A percentile compares a stretch with the other conserved stretches of the same genome.
These are phyloP conservation scores for Ramaria rubella DNA, from an alignment of 768 basidiomycete species.

Conservation along the genomic window DNA sequence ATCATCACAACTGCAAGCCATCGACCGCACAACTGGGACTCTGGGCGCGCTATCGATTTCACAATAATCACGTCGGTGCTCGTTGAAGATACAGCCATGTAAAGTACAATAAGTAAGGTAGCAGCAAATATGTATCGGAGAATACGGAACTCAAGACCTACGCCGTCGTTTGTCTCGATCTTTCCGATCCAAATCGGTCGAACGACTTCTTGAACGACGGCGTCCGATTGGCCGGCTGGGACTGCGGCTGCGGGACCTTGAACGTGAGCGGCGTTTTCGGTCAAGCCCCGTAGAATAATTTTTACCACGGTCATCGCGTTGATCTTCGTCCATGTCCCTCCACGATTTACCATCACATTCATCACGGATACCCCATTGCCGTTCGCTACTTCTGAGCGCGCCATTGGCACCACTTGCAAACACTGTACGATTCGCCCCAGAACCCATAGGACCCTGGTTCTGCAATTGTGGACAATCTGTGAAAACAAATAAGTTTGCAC, in stretches of 20 bases:
- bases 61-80: no score
- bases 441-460: conserved; percentile 23
- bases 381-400: conserved; percentile 14
- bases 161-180: conserved; percentile 28
- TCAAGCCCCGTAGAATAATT: no score
- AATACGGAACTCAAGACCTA: conserved; percentile 25
- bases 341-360: conserved; percentile 4
- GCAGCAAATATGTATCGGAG: not conserved
- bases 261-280: not conserved
- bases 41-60: no score
- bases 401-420: conserved; percentile 9
- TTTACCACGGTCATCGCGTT: no score
- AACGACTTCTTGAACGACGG: conserved; percentile 23
- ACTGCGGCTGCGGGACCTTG: conserved; percentile 1
- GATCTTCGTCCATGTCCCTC: conserved; percentile 9
- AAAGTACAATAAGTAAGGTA: no score
- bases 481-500: not conserved
- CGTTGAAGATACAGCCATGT: no score
- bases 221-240: conserved; percentile 10
- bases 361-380: conserved; percentile 21
- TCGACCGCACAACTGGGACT: no score
- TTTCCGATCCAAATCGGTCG: conserved; percentile 20
- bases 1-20: no score
- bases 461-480: conserved; percentile 30
- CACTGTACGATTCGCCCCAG: conserved; percentile 25